Evolutionary conservation across 192 early-diverging fungal species (phyloP).

Genomic region (Coemansia sp.): DNA sequence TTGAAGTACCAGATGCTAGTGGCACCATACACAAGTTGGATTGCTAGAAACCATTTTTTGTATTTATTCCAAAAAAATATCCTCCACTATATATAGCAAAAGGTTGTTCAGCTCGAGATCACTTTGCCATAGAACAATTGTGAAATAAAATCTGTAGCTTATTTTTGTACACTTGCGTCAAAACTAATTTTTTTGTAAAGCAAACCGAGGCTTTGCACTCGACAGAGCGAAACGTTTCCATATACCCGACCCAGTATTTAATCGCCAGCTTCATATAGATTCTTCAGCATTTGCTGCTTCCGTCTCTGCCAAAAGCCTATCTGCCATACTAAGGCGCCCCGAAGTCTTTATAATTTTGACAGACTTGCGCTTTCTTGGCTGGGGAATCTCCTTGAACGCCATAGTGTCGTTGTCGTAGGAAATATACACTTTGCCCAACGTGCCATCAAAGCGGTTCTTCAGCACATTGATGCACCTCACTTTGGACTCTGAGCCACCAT

Average conservation of each 20-base stretch:
- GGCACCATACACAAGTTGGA: no score
- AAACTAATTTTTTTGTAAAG: not conserved
- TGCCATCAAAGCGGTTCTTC: slow-evolving; percentile 73
- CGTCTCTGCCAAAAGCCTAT: slow-evolving; percentile 24
- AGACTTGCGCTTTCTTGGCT: slow-evolving; percentile 42
- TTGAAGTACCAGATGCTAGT: no score
- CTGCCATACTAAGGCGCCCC: slow-evolving; percentile 31
- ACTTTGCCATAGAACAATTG: no score
- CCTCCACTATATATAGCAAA: no score
- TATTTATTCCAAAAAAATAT: no score
- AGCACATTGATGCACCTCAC: slow-evolving; percentile 59
- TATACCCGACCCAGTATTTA: no score
- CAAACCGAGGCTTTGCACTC: no score
- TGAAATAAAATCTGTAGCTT: not conserved
- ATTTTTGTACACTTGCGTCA: no score
- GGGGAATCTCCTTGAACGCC: slow-evolving; percentile 37
- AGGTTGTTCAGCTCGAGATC: no score
- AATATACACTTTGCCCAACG: slow-evolving; percentile 58
- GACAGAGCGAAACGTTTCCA: no score
- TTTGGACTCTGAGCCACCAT: slow-evolving; percentile 39
- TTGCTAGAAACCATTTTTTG: no score
- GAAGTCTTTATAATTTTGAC: slow-evolving; percentile 28
- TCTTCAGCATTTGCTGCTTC: slow-evolving; percentile 6
- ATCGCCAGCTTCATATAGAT: not conserved
- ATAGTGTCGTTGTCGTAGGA: slow-evolving; percentile 37